A percentile compares a stretch with the other conserved stretches of the same genome.
phyloP scores from a whole-genome alignment of 805 yeast species.

The Candida odintsovae region DNA sequence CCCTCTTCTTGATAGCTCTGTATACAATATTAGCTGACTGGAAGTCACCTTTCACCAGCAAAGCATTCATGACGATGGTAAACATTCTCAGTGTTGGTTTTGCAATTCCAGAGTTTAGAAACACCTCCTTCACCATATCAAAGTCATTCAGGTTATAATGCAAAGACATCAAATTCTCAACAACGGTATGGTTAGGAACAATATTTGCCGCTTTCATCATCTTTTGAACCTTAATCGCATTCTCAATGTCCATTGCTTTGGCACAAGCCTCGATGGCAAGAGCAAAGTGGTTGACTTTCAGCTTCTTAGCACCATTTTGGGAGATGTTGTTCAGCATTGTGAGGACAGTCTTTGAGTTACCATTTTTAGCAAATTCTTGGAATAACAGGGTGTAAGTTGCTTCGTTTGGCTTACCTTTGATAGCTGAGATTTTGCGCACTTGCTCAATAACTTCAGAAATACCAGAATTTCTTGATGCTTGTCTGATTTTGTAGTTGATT shows the following conservation, averaged over 20 bases:
- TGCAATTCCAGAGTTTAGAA: neutral
- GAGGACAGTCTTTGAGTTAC: slow-evolving; percentile 16
- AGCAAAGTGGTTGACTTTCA: slow-evolving; percentile 7
- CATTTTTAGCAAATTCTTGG: slow-evolving; percentile 14
- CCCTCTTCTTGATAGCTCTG: neutral
- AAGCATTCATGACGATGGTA: slow-evolving; percentile 13
- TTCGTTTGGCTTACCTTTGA: slow-evolving; percentile 7
- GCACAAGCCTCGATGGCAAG: slow-evolving; percentile 9
- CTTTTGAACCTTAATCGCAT: slow-evolving; percentile 5
- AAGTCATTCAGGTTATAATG: slow-evolving; percentile 8
- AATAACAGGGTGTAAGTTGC: slow-evolving; percentile 13
- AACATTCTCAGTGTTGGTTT: slow-evolving; percentile 7
- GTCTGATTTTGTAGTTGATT: slow-evolving; percentile 2
- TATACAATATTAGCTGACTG: slow-evolving; percentile 10
- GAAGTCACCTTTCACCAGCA: slow-evolving; percentile 5
- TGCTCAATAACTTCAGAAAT: neutral
- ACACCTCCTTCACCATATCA: slow-evolving; percentile 9
- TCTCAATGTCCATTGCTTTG: slow-evolving; percentile 7
- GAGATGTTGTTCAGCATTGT: slow-evolving; percentile 11
- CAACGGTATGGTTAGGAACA: slow-evolving; percentile 10
- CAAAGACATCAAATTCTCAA: slow-evolving; percentile 11
- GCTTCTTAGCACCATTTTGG: slow-evolving; percentile 3
- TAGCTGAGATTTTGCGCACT: slow-evolving; percentile 3
- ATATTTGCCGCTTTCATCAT: slow-evolving; percentile 11
- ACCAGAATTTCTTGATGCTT: neutral